Evolutionary conservation across 139 green algal genomes (phyloP).

Genomic region (Pycnococcus provasolii): DNA sequence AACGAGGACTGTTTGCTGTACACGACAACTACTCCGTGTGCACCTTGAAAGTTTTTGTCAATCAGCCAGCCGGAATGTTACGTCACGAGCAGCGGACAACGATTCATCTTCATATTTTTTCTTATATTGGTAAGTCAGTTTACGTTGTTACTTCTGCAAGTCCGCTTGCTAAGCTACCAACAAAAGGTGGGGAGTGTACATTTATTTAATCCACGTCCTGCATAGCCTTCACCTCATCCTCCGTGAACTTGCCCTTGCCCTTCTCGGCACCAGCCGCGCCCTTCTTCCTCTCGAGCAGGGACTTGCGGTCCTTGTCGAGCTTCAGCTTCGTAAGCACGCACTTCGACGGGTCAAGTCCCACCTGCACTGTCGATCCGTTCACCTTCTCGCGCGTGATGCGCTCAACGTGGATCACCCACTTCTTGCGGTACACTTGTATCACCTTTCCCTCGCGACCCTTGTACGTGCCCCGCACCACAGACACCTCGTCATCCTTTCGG

Average conservation of each 20-base stretch:
- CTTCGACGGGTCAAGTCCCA: constrained; percentile 95
- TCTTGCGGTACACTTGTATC: constrained; percentile 90
- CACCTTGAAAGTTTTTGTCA: no score
- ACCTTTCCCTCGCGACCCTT: constrained; percentile 97
- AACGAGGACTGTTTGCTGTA: no score
- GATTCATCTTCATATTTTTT: no score
- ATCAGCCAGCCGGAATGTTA: no score
- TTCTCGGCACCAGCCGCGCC: constrained; percentile 43
- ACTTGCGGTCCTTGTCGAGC: constrained; percentile 90
- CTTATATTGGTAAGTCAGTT: no score
- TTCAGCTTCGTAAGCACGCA: constrained; percentile 98
- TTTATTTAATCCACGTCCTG: constrained; percentile 70
- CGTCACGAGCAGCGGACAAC: no score
- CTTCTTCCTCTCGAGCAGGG: constrained; percentile 84
- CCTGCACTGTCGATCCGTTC: constrained; percentile 92
- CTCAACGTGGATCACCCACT: constrained; percentile 99
- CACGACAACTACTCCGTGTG: no score
- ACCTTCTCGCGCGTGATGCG: constrained; percentile 95
- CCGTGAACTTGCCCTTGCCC: constrained; percentile 82
- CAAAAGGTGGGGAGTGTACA: no score
- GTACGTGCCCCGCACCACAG: constrained; percentile 86
- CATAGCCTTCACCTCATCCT: constrained; percentile 77
- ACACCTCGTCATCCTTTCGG: constrained; percentile 98
- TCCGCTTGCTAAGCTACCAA: no score
- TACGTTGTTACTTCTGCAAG: no score